A percentile compares a stretch with the other conserved stretches of the same genome.
phyloP scores from a whole-genome alignment of 2,329 filamentous ascomycete species.

The Paraphaeosphaeria sporulosa region DNA sequence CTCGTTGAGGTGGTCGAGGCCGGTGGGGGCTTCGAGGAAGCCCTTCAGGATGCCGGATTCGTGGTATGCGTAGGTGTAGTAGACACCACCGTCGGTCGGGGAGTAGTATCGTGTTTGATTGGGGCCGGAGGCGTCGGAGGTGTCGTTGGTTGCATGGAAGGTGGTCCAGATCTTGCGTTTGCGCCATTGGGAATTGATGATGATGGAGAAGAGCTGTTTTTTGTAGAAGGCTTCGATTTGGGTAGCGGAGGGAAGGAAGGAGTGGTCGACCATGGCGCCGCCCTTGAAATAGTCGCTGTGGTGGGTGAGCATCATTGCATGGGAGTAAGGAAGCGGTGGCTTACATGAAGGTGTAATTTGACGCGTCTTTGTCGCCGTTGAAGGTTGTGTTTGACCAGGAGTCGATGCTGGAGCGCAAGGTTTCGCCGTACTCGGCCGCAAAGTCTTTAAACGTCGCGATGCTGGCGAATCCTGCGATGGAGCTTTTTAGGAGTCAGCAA shows the following conservation, averaged over 20 bases:
- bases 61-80: conserved; percentile 8
- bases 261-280: not conserved
- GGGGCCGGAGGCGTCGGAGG: not conserved
- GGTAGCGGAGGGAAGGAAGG: conserved; percentile 7
- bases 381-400: conserved; percentile 6
- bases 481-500: not conserved
- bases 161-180: conserved; percentile 9
- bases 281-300: not conserved
- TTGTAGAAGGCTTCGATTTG: conserved; percentile 10
- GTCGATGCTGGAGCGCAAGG: conserved; percentile 1
- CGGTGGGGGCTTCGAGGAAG: not conserved
- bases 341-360: conserved; percentile 5
- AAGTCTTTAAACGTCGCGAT: conserved; percentile 10
- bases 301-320: not conserved
- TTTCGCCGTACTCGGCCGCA: conserved; percentile 5
- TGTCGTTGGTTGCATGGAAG: conserved; percentile 4
- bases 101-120: conserved; percentile 7
- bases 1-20: conserved; percentile 1
- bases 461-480: conserved; percentile 5
- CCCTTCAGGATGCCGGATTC: conserved; percentile 6
- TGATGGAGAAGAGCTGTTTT: conserved; percentile 2
- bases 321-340: not conserved
- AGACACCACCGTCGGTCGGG: not conserved
- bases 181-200: conserved; percentile 9
- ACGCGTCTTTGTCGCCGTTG: not conserved